phyloP scores from a whole-genome alignment of 1,284 basidiomycete species.

The Bondarzewia mesenterica region DNA sequence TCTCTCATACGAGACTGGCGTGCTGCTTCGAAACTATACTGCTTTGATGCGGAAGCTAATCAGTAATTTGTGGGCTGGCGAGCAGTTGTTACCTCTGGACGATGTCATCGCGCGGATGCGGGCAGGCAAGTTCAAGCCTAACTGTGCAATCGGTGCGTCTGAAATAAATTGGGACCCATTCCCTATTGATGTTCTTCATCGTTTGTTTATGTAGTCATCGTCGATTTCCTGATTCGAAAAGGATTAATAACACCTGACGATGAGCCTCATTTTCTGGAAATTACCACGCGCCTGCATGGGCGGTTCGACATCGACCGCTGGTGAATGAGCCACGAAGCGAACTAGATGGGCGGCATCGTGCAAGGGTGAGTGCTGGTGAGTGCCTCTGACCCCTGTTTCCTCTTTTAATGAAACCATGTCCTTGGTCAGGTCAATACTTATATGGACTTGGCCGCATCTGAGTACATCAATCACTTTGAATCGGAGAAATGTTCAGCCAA shows the following conservation, averaged over 20 bases:
- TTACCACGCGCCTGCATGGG: constrained; percentile 66
- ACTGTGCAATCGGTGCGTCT: constrained; percentile 66
- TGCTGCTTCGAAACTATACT: too few relatives aligned
- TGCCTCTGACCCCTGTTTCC: too few relatives aligned
- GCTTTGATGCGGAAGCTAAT: too few relatives aligned
- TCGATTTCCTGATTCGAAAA: constrained; percentile 79
- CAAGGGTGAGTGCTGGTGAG: too few relatives aligned
- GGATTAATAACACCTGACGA: constrained; percentile 73
- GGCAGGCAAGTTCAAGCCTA: constrained; percentile 74
- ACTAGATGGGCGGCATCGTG: too few relatives aligned
- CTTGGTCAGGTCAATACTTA: too few relatives aligned
- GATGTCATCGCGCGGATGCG: constrained; percentile 50
- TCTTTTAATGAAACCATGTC: too few relatives aligned
- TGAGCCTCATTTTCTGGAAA: constrained; percentile 68
- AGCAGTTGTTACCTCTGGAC: constrained; percentile 50
- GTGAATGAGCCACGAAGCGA: too few relatives aligned
- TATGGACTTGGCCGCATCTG: too few relatives aligned
- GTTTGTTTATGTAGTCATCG: constrained; percentile 44
- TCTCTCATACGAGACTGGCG: too few relatives aligned
- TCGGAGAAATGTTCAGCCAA: too few relatives aligned
- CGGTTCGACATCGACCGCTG: constrained; percentile 58
- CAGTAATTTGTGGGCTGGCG: background rate
- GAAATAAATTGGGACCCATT: background rate
- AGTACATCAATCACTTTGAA: too few relatives aligned
- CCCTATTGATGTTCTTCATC: background rate